phyloP scores from a whole-genome alignment of 2,329 filamentous ascomycete species.

The Cryoendolithus antarcticus region DNA sequence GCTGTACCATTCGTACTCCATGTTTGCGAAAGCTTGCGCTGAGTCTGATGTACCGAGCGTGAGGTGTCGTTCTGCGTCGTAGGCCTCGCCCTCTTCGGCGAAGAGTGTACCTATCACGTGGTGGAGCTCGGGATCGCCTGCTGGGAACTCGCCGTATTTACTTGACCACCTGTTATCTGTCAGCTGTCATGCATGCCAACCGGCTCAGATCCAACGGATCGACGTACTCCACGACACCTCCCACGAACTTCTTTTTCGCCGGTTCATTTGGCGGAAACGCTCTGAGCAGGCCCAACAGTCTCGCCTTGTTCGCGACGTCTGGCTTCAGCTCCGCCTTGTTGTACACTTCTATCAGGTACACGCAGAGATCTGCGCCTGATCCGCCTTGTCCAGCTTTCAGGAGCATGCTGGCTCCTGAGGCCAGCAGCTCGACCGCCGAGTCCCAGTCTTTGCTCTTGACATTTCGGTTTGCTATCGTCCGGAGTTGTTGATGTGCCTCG shows the following conservation, averaged over 20 bases:
- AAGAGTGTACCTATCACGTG: slow-evolving; percentile 80
- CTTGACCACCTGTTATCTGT: slow-evolving; percentile 56
- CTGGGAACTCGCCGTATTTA: slow-evolving; percentile 73
- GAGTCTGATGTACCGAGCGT: slow-evolving; percentile 82
- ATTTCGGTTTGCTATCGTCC: slow-evolving; percentile 87
- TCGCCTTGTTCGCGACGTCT: slow-evolving; percentile 59
- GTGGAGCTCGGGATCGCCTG: slow-evolving; percentile 87
- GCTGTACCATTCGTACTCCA: slow-evolving; percentile 92
- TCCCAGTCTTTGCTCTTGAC: slow-evolving; percentile 76
- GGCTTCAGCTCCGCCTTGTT: slow-evolving; percentile 70
- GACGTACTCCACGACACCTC: slow-evolving; percentile 63
- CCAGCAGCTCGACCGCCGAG: slow-evolving; percentile 77
- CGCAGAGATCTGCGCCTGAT: slow-evolving; percentile 78
- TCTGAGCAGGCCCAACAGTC: slow-evolving; percentile 64
- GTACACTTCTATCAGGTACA: slow-evolving; percentile 83
- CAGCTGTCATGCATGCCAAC: background rate
- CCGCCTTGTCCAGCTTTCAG: slow-evolving; percentile 88
- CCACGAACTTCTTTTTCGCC: slow-evolving; percentile 83
- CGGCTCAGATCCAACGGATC: background rate
- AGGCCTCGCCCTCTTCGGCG: slow-evolving; percentile 83
- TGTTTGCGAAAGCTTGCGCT: slow-evolving; percentile 60
- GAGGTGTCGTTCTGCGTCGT: slow-evolving; percentile 87
- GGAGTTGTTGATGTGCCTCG: slow-evolving; percentile 96
- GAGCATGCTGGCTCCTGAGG: slow-evolving; percentile 70
- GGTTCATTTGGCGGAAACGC: slow-evolving; percentile 76